Evolutionary conservation across 352 stramenopile species (phyloP), one percentile per base, ranked within the genome.

Genomic region (Vaucheria bursata): DNA sequence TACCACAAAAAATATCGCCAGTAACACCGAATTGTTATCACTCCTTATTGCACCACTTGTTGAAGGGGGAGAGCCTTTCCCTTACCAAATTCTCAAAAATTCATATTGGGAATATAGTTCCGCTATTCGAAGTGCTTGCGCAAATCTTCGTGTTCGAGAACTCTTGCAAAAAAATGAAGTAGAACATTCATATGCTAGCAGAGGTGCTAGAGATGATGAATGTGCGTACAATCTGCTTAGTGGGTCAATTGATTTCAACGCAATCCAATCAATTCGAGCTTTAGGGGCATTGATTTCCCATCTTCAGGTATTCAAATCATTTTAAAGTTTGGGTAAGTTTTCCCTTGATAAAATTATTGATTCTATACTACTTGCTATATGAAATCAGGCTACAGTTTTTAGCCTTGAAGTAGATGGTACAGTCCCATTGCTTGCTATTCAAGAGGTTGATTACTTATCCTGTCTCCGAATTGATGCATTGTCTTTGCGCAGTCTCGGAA

Each of bases 51-150:
- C 68, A 31, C 68, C 78, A 6, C 73, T 81, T 0, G 3, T 83
- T 36, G 78, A 73, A 49, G 78, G 78, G 18, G 40, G 53, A 8
- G 73, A 80, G 25, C 49, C 38, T 1, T 77, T 75, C 34, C 50
- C 32, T 1, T 2, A 49, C 29, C 72, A 75, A 12, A 31, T 82
- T 1, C 33, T 82, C 53, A 82, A 82, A 32, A 49, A 75, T n/a
- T 29, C 72, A 4, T 80, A 72, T 50, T 82, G 77, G 77, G 71
- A 82, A 39, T 82, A 82, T 50, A 36, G 77, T 36, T 45, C 35
- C n/a, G 77, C 77, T 4, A 65, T 82, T 6, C 45, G 77, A 25
- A 33, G 45, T 18, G 69, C 73, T 4, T 82, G 77, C 31, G 77
- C 77, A 18, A 77, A 82, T 35, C 77, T 82, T 0, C 25, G 68